Base-by-base conservation (phyloP, 768 basidiomycete species). In the Rhizopogon salebrosus region DNA sequence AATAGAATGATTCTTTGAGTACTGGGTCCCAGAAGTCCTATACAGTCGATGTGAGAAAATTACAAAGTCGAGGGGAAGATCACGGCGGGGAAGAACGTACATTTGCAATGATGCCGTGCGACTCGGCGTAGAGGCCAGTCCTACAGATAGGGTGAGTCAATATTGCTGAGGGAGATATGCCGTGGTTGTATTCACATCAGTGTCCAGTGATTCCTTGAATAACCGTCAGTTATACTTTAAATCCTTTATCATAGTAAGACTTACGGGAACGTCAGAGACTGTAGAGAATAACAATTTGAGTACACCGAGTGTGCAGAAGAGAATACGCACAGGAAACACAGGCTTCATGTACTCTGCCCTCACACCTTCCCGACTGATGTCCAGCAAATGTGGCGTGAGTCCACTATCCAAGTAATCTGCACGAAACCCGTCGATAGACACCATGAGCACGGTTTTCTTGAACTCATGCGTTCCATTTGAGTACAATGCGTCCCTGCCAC, bases 211-310 rank as follows among this genome's bases (percentile, higher is more conserved):
- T 95, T 95, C 16, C 89, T 92, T 43, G 0, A 41, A n/a, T 23
- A 20, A 41, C n/a, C 42, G 55, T 34, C 24, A 27, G 48, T 55
- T 36, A 61, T n/a, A 4, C 14, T 41, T 18, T 20, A 43, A 49
- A 27, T 50, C 11, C 0, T 24, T 24, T 8, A 54, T 37, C 38
- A 8, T 14, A 55, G 29, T 7, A 31, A 41, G 23, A 76, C 89
- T 77, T 63, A 92, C 83, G 93, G 94, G 61, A 95, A 95, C 2
- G 93, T 95, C 59, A 93, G 67, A 1, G 91, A 89, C 89, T 92
- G 54, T 51, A 37, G 8, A 36, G 29, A 40, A 23, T 13, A 59
- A 48, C 54, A 27, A n/a, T 20, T 58, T 10, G 63, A n/a, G 27
- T 18, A 22, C n/a, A n/a, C 37, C 36, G 37, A 40, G 6, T 14